These are phyloP conservation scores for Tranzscheliella williamsii DNA, from an alignment of 1,284 basidiomycete genomes.

Conservation along the genomic window DNA sequence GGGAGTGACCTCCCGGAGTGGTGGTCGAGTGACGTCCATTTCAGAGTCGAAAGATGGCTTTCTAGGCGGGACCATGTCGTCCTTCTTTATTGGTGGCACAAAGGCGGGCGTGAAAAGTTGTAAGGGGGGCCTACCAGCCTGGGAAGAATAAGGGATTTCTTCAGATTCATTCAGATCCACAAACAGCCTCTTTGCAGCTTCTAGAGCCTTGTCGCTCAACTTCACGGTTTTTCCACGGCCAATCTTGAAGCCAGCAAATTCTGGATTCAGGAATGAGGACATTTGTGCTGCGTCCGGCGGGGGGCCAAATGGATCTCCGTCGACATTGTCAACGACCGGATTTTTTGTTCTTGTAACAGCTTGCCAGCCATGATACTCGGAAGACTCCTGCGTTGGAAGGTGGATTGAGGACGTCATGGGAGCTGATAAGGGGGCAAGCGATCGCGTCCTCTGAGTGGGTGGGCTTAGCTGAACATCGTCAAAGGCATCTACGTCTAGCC, in stretches of 20 bases:
- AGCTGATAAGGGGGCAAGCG: too few relatives aligned
- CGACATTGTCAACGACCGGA: too few relatives aligned
- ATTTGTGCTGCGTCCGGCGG: slow-evolving; percentile 13
- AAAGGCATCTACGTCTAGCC: slow-evolving; percentile 31
- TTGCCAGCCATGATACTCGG: too few relatives aligned
- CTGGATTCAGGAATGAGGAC: slow-evolving; percentile 19
- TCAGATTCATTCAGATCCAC: slow-evolving; percentile 13
- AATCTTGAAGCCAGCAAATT: slow-evolving; percentile 30
- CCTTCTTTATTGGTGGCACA: background rate
- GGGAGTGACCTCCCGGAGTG: too few relatives aligned
- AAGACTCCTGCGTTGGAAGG: too few relatives aligned
- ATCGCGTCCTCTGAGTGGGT: slow-evolving; percentile 3
- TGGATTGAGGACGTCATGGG: too few relatives aligned
- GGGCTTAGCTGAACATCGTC: slow-evolving; percentile 33
- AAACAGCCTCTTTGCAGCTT: slow-evolving; percentile 19
- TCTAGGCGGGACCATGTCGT: too few relatives aligned
- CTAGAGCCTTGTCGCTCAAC: slow-evolving; percentile 22
- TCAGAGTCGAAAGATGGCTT: too few relatives aligned
- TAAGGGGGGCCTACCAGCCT: slow-evolving; percentile 2
- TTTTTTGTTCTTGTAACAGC: too few relatives aligned
- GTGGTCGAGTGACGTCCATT: too few relatives aligned
- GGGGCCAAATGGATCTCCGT: too few relatives aligned
- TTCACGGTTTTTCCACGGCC: slow-evolving; percentile 11
- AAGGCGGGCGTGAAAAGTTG: background rate
- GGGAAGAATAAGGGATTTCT: slow-evolving; percentile 9